Conservation (phyloP, 1,284 basidiomycete genomes). For the Rhizopogon parksii region DNA sequence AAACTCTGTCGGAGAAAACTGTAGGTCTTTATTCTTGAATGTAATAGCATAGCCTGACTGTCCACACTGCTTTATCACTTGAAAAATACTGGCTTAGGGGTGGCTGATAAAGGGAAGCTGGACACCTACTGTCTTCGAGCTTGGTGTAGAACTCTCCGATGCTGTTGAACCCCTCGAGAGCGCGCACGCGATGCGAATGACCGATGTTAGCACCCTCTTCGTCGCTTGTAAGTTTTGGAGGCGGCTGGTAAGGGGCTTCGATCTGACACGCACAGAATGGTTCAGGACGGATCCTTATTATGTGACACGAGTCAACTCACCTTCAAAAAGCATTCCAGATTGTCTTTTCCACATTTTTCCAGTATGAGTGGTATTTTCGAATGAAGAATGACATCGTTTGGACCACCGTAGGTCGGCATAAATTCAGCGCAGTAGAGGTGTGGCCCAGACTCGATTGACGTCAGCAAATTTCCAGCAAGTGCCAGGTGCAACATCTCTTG, state of each 20-base stretch:
- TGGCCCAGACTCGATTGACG: neutral
- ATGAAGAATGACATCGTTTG: neutral
- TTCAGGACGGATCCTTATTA: neutral
- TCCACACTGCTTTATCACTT: conserved; percentile 4
- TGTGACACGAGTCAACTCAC: conserved; percentile 6
- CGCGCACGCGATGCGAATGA: no score
- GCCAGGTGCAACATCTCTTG: conserved; percentile 8
- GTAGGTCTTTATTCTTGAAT: conserved; percentile 6
- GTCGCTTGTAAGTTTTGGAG: neutral
- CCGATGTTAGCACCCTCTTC: neutral
- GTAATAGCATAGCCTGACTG: conserved; percentile 4
- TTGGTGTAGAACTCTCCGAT: conserved; percentile 4
- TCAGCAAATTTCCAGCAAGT: conserved; percentile 4
- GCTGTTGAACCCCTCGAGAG: neutral
- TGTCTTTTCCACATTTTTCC: conserved; percentile 11
- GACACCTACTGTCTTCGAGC: conserved; percentile 1
- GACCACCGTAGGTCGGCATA: conserved; percentile 1
- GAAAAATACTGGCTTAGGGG: neutral
- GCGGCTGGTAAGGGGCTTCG: conserved; percentile 3
- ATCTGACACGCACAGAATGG: neutral
- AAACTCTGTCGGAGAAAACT: conserved; percentile 13
- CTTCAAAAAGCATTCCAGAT: conserved; percentile 14
- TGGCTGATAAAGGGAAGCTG: neutral
- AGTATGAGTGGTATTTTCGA: conserved; percentile 11
- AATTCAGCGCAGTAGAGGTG: neutral